Conservation (phyloP, 306 rosid genomes). For the Lotus japonicus region DNA sequence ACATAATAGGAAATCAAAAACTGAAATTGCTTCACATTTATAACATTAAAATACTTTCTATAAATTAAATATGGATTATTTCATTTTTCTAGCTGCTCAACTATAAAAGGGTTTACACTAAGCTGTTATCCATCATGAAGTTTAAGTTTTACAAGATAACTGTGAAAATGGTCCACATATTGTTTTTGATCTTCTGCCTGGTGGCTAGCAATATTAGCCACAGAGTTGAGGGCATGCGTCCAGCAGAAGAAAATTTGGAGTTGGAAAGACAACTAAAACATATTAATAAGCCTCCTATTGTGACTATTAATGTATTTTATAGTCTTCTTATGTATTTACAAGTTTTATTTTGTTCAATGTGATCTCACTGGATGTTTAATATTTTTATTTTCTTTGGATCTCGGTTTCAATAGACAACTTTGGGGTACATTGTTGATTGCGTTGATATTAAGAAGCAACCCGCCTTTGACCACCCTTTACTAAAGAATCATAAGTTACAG, state of each 20-base stretch:
- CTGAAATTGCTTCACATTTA: no score
- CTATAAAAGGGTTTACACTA: no score
- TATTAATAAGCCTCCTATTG: conserved; percentile 6
- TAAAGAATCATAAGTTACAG: conserved; percentile 12
- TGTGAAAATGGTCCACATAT: no score
- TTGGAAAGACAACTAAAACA: neutral
- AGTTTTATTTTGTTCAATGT: neutral
- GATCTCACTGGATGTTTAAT: neutral
- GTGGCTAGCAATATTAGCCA: no score
- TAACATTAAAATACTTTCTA: no score
- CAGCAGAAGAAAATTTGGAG: conserved; percentile 1
- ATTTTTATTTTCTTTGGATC: neutral
- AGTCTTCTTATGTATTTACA: no score
- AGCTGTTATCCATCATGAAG: no score
- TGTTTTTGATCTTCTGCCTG: no score
- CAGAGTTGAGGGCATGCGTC: neutral
- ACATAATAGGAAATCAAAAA: no score
- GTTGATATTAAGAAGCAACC: conserved; percentile 16
- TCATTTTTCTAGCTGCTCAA: no score
- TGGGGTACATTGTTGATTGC: conserved; percentile 14
- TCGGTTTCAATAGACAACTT: neutral
- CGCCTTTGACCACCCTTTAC: neutral
- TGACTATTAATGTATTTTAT: neutral
- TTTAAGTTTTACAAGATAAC: no score
- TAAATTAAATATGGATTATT: no score